Conservation (phyloP, 116 monocot species). For the Phalaenopsis hybrid region DNA sequence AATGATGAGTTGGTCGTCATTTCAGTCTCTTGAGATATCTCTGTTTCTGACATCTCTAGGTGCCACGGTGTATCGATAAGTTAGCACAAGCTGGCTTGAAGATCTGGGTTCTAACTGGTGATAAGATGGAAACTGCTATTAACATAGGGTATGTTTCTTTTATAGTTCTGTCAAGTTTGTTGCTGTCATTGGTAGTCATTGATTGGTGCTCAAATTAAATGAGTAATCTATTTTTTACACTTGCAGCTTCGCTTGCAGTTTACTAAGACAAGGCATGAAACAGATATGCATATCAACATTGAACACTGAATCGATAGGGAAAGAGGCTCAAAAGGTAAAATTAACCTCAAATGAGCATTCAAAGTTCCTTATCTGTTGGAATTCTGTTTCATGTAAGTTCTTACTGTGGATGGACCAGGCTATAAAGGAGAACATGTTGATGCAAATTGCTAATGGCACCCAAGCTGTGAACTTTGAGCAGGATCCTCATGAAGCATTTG, state of each 20-base stretch:
- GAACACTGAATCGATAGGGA: slow-evolving; percentile 17
- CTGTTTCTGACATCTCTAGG: slow-evolving; percentile 11
- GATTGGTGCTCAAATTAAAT: neutral
- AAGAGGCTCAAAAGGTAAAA: slow-evolving; percentile 38
- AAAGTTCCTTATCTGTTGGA: neutral
- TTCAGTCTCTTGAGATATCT: slow-evolving; percentile 11
- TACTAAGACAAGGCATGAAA: slow-evolving; percentile 65
- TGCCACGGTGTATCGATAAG: slow-evolving; percentile 38
- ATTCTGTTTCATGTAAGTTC: slow-evolving; percentile 6
- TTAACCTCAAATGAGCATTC: neutral
- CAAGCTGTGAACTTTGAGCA: slow-evolving; percentile 32
- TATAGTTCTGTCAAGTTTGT: neutral
- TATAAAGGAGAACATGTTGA: slow-evolving; percentile 31
- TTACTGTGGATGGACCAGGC: slow-evolving; percentile 16
- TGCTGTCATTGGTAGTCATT: neutral
- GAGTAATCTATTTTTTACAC: neutral
- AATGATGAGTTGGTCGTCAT: neutral
- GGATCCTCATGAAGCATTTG: slow-evolving; percentile 37
- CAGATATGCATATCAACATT: slow-evolving; percentile 39
- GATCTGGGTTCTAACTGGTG: slow-evolving; percentile 47
- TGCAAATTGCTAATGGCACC: slow-evolving; percentile 25
- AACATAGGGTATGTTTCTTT: slow-evolving; percentile 32
- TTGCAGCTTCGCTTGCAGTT: slow-evolving; percentile 59
- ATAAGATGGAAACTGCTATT: slow-evolving; percentile 50
- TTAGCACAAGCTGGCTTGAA: slow-evolving; percentile 51